phyloP scores from a whole-genome alignment of 78 protist genomes.

The Dictyostelium firmibasis region DNA sequence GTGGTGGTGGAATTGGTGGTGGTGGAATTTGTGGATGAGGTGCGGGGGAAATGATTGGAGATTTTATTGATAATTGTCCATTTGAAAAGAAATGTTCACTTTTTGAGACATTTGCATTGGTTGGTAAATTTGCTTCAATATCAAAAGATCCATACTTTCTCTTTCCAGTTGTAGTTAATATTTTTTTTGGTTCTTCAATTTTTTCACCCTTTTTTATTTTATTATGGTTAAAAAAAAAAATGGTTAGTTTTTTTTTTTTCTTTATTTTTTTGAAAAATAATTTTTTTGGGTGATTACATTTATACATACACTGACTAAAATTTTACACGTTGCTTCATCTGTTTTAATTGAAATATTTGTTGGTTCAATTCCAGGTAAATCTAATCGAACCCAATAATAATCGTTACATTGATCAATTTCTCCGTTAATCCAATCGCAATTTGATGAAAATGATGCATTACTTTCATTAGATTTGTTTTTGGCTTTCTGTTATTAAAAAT shows the following conservation, averaged over 20 bases:
- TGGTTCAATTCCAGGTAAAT: constrained; percentile 42
- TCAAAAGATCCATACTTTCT: constrained; percentile 29
- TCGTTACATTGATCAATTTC: constrained; percentile 4
- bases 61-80: constrained; percentile 29
- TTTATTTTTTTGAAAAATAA: no score
- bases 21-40: background rate
- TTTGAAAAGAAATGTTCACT: constrained; percentile 24
- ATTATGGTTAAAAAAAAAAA: no score
- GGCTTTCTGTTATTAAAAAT: background rate
- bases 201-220: background rate
- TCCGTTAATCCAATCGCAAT: constrained; percentile 39
- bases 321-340: constrained; percentile 47
- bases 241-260: background rate
- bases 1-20: background rate
- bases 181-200: background rate
- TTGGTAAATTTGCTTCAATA: constrained; percentile 33
- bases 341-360: constrained; percentile 26
- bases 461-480: background rate
- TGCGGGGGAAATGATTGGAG: background rate
- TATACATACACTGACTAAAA: constrained; percentile 11
- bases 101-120: background rate
- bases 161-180: background rate
- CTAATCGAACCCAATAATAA: constrained; percentile 31
- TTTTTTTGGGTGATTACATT: no score
- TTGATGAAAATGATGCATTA: background rate